Percentiles rank a stretch among this genome's conserved stretches.
Evolutionary conservation across 2,329 filamentous ascomycete genomes (phyloP).

Genomic region (Didymella arachidicola): DNA sequence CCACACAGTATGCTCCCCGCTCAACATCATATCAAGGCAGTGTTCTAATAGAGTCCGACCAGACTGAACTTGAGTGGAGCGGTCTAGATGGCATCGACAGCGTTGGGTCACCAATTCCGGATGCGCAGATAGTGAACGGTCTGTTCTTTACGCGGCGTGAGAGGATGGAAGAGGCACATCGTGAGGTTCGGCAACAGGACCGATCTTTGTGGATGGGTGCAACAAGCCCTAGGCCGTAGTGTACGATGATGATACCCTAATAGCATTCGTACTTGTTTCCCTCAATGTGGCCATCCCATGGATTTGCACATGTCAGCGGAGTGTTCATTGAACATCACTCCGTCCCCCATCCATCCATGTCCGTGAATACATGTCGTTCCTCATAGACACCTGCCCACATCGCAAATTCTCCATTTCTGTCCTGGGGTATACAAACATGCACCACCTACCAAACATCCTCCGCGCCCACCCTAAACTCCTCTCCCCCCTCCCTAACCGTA

Average conservation of each 20-base stretch:
- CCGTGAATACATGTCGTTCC: background rate
- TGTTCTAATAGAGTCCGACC: background rate
- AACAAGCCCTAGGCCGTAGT: background rate
- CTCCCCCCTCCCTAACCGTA: slow-evolving; percentile 82
- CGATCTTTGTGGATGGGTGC: background rate
- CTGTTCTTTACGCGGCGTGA: background rate
- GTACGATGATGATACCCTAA: background rate
- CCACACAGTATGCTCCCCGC: slow-evolving; percentile 7
- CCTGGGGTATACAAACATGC: background rate
- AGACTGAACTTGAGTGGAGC: slow-evolving; percentile 7
- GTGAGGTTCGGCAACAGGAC: background rate
- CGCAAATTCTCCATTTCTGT: background rate
- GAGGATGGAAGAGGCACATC: background rate
- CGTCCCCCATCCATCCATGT: background rate
- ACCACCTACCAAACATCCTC: slow-evolving; percentile 78
- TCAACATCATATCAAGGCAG: background rate
- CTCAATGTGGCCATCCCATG: background rate
- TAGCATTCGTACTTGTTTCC: background rate
- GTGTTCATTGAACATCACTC: background rate
- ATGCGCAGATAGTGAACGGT: background rate
- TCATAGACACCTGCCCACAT: background rate
- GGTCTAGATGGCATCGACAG: slow-evolving; percentile 5
- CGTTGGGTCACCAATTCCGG: background rate
- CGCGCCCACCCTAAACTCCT: slow-evolving; percentile 77
- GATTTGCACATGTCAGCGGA: background rate